A percentile compares a stretch with the other conserved stretches of the same genome.
Evolutionary conservation across 306 rosid genomes (phyloP).

Genomic region (Vicia villosa): DNA sequence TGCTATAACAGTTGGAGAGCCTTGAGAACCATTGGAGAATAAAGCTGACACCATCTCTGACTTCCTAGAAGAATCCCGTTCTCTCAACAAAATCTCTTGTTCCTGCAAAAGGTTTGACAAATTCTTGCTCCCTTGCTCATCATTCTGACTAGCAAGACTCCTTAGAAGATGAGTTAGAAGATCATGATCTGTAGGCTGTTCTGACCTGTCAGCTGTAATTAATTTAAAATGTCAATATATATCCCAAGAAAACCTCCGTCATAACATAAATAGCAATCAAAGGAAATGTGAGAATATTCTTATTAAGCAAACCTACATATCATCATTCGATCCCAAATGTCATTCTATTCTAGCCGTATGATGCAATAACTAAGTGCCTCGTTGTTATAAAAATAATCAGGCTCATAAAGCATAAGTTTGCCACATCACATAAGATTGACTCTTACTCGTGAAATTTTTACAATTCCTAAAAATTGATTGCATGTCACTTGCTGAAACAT

Average conservation of each 20-base stretch:
- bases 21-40: conserved; percentile 60
- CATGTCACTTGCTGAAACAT: conserved; percentile 2
- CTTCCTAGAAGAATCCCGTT: conserved; percentile 53
- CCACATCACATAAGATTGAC: conserved; percentile 22
- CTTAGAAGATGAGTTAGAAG: conserved; percentile 71
- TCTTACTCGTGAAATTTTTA: conserved; percentile 3
- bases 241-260: conserved; percentile 22
- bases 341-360: conserved; percentile 17
- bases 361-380: conserved; percentile 30
- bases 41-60: conserved; percentile 54
- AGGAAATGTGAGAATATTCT: conserved; percentile 23
- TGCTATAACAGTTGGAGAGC: conserved; percentile 51
- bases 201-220: conserved; percentile 67
- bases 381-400: conserved; percentile 7
- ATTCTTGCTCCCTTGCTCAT: conserved; percentile 52
- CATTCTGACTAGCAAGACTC: conserved; percentile 62
- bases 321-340: conserved; percentile 17
- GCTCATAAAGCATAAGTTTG: conserved; percentile 11
- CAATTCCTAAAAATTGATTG: conserved; percentile 15
- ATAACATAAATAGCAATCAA: conserved; percentile 27
- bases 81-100: conserved; percentile 57
- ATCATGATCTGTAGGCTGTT: conserved; percentile 78
- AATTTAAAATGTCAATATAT: conserved; percentile 39
- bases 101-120: conserved; percentile 58
- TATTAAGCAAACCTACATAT: conserved; percentile 22